These are phyloP conservation scores for Leptomonas pyrrhocoris DNA, from an alignment of 208 protist genomes.

Conservation along the genomic window DNA sequence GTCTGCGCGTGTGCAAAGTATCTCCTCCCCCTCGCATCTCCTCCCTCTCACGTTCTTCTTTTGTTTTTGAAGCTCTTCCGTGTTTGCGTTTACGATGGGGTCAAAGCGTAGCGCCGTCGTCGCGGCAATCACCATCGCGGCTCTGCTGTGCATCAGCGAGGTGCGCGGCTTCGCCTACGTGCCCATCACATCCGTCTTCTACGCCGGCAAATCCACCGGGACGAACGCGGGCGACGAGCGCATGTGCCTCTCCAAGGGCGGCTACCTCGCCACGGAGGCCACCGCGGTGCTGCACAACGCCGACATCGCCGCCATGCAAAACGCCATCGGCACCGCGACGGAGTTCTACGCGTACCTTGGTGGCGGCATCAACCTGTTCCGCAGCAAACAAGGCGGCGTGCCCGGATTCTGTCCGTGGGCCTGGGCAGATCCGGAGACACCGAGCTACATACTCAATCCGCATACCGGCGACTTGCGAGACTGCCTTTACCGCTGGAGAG, in stretches of 20 bases:
- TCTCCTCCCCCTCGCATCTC: no score
- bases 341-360: constrained; percentile 41
- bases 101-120: neutral
- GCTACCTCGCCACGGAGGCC: constrained; percentile 34
- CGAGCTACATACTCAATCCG: neutral
- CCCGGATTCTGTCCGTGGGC: constrained; percentile 5
- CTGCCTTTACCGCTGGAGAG: neutral
- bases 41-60: neutral
- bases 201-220: constrained; percentile 2
- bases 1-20: no score
- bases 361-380: constrained; percentile 17
- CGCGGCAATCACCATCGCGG: neutral
- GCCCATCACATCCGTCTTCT: constrained; percentile 19
- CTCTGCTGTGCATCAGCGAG: neutral
- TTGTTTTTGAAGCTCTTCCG: neutral
- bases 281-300: constrained; percentile 25
- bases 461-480: neutral
- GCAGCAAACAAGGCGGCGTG: neutral
- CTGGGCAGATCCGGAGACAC: neutral
- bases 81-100: no score
- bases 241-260: constrained; percentile 20
- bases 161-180: constrained; percentile 16
- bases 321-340: neutral
- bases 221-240: neutral
- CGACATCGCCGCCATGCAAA: constrained; percentile 12